Percentiles rank a stretch among this genome's conserved stretches.
phyloP scores from a whole-genome alignment of 108 stramenopile species.

The Licmophora abbreviata region DNA sequence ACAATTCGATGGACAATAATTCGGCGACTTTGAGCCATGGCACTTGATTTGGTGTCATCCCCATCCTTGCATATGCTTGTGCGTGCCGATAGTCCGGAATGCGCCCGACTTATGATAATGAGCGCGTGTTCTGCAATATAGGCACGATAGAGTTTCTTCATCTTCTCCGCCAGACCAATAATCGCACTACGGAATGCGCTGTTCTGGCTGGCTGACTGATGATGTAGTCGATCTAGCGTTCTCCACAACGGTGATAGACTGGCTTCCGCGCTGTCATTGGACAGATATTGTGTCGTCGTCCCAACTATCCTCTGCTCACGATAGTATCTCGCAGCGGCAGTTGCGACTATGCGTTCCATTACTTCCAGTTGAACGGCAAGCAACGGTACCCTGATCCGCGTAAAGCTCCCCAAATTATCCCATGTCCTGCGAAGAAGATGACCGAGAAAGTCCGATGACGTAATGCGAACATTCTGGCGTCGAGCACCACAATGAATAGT shows the following conservation, averaged over 20 bases:
- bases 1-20: constrained; percentile 72
- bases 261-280: constrained; percentile 77
- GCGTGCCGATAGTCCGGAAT: constrained; percentile 10
- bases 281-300: constrained; percentile 41
- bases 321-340: constrained; percentile 56
- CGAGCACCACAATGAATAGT: constrained; percentile 81
- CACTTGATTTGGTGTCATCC: constrained; percentile 26
- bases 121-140: constrained; percentile 85
- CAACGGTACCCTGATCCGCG: constrained; percentile 62
- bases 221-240: constrained; percentile 76
- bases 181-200: constrained; percentile 77
- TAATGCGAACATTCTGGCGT: constrained; percentile 70
- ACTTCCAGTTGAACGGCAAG: constrained; percentile 84
- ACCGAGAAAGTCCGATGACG: constrained; percentile 76
- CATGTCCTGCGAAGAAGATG: constrained; percentile 79
- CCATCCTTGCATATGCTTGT: constrained; percentile 14
- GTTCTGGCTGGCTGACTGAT: constrained; percentile 78
- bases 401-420: constrained; percentile 79
- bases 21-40: constrained; percentile 47
- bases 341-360: constrained; percentile 82
- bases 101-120: constrained; percentile 34
- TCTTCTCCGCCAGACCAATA: constrained; percentile 67
- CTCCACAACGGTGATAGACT: constrained; percentile 77
- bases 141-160: constrained; percentile 75
- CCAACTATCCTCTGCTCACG: constrained; percentile 51